Conservation (phyloP, 495 filamentous ascomycete species). For the Baudoinia panamericana region DNA sequence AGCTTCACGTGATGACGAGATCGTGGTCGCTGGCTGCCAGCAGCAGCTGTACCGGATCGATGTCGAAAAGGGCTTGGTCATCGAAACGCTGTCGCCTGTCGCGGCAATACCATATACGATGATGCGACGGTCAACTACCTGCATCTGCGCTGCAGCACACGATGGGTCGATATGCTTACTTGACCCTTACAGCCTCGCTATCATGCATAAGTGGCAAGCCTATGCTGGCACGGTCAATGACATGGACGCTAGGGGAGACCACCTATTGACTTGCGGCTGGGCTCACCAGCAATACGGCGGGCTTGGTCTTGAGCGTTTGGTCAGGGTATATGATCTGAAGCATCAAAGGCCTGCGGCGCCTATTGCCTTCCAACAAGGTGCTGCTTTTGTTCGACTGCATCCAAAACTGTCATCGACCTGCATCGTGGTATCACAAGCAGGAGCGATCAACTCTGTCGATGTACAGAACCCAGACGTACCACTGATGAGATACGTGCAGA, state of each 20-base stretch:
- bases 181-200: constrained; percentile 59
- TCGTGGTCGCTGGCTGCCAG: constrained; percentile 78
- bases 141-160: constrained; percentile 81
- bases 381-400: constrained; percentile 89
- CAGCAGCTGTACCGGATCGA: constrained; percentile 81
- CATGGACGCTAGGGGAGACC: constrained; percentile 88
- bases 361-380: constrained; percentile 80
- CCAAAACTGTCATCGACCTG: constrained; percentile 85
- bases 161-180: constrained; percentile 76
- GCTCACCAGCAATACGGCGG: constrained; percentile 53
- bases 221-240: constrained; percentile 75
- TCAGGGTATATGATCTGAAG: constrained; percentile 89
- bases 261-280: constrained; percentile 89
- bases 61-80: constrained; percentile 67
- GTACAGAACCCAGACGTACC: constrained; percentile 85
- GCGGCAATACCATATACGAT: constrained; percentile 62
- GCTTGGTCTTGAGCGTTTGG: constrained; percentile 69
- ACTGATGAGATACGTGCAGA: constrained; percentile 76
- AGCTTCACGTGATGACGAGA: constrained; percentile 50
- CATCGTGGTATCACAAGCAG: constrained; percentile 76
- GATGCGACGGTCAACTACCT: constrained; percentile 69
- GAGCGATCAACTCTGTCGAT: constrained; percentile 88
- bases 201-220: constrained; percentile 78
- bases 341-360: constrained; percentile 71
- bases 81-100: constrained; percentile 44